Evolutionary conservation across 2,329 filamentous ascomycete species (phyloP).

Genomic region (Macrophomina pseudophaseolina): DNA sequence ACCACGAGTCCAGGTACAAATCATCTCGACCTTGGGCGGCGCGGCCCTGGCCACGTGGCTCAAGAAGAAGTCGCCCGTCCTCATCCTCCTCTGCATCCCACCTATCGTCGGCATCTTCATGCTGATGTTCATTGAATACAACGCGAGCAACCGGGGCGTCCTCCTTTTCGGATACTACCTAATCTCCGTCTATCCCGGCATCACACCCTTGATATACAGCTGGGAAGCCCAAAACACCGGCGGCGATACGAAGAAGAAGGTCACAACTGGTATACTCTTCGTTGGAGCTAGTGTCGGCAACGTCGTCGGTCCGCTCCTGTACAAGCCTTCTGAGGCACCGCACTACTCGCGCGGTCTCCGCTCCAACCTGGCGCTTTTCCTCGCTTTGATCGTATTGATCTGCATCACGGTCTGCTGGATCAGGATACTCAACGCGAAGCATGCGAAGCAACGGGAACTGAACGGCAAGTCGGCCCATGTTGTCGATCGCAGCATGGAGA

Average conservation of each 20-base stretch:
- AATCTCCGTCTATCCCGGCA: conserved; percentile 65
- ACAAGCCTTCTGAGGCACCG: conserved; percentile 65
- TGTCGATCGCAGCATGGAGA: conserved; percentile 63
- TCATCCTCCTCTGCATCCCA: conserved; percentile 60
- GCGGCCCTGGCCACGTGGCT: conserved; percentile 61
- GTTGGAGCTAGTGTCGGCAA: conserved; percentile 70
- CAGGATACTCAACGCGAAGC: conserved; percentile 59
- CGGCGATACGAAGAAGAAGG: conserved; percentile 73
- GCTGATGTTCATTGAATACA: conserved; percentile 57
- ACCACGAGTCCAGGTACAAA: too few relatives aligned
- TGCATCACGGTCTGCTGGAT: conserved; percentile 54
- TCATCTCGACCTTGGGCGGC: conserved; percentile 63
- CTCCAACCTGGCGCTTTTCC: conserved; percentile 66
- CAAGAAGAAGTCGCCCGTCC: conserved; percentile 62
- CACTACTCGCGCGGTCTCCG: conserved; percentile 63
- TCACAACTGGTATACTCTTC: conserved; percentile 68
- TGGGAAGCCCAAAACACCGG: conserved; percentile 69
- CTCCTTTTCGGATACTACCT: conserved; percentile 64
- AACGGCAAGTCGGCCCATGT: conserved; percentile 65
- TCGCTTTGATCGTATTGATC: conserved; percentile 61
- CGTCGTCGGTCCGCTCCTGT: conserved; percentile 68
- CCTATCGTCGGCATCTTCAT: conserved; percentile 63
- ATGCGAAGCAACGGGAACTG: conserved; percentile 59
- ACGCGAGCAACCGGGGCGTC: conserved; percentile 52
- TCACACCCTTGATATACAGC: conserved; percentile 65